Evolutionary conservation across 345 rosid genomes (phyloP).

Genomic region (Boechera retrofracta): DNA sequence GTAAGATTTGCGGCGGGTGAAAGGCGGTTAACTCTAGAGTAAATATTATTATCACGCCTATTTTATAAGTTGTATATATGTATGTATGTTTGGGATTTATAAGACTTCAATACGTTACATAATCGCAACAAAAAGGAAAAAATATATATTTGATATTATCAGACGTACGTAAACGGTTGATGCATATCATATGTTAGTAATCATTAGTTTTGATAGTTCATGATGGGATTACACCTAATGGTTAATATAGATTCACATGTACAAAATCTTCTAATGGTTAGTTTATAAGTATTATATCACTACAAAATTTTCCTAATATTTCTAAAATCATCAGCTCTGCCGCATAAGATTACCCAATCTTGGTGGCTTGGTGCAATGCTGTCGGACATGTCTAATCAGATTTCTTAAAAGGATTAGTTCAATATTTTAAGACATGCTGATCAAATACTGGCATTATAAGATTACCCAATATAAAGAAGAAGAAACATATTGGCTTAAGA

Average conservation of each 20-base stretch:
- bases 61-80: background rate
- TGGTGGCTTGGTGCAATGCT: no score
- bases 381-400: background rate
- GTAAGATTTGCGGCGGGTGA: no score
- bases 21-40: no score
- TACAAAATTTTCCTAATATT: no score
- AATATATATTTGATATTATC: background rate
- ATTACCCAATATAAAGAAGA: background rate
- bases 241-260: no score
- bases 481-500: background rate
- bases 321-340: background rate
- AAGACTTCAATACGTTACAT: background rate
- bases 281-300: no score
- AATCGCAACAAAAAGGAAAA: background rate
- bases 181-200: no score
- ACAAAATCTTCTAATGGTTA: no score
- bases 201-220: background rate
- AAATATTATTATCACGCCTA: no score
- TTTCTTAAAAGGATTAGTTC: background rate
- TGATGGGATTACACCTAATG: no score
- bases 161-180: background rate
- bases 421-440: background rate
- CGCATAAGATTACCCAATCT: no score
- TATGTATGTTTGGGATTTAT: background rate
- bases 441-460: background rate